These are phyloP conservation scores for Angomonas deanei DNA, from an alignment of 208 protist species.

Conservation along the genomic window DNA sequence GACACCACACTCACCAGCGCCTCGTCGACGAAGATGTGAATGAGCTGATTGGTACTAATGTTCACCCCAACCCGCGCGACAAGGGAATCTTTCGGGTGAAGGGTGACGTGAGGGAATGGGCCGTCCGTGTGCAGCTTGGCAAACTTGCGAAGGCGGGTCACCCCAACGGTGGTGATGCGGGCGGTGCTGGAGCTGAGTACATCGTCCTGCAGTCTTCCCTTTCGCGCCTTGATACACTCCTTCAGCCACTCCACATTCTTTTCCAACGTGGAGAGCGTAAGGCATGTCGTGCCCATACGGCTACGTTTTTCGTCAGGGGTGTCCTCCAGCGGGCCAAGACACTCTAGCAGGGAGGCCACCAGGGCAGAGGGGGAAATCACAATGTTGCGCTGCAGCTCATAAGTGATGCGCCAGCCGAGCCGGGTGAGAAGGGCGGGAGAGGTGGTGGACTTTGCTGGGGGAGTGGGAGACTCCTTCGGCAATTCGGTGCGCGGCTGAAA, in stretches of 20 bases:
- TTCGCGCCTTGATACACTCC: slow-evolving; percentile 24
- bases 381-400: slow-evolving; percentile 59
- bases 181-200: slow-evolving; percentile 18
- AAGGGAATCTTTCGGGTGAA: slow-evolving; percentile 10
- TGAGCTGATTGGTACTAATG: slow-evolving; percentile 84
- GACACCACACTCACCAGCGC: slow-evolving; percentile 59
- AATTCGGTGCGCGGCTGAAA: slow-evolving; percentile 26
- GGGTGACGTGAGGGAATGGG: background rate
- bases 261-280: slow-evolving; percentile 16
- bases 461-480: background rate
- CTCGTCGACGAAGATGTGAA: slow-evolving; percentile 84
- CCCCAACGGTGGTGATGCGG: slow-evolving; percentile 20
- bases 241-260: slow-evolving; percentile 55
- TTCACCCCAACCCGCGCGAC: slow-evolving; percentile 44
- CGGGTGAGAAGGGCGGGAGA: slow-evolving; percentile 32
- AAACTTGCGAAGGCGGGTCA: slow-evolving; percentile 39
- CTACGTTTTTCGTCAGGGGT: background rate
- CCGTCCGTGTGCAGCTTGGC: slow-evolving; percentile 17
- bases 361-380: slow-evolving; percentile 74
- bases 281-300: background rate
- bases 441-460: slow-evolving; percentile 17
- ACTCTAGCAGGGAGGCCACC: slow-evolving; percentile 62
- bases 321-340: slow-evolving; percentile 14
- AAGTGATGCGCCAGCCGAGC: slow-evolving; percentile 59
- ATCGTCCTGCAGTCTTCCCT: slow-evolving; percentile 39